Evolutionary conservation across 805 yeast species (phyloP), one percentile per base, ranked within the genome.

Genomic region (Metschnikowia lochheadii): DNA sequence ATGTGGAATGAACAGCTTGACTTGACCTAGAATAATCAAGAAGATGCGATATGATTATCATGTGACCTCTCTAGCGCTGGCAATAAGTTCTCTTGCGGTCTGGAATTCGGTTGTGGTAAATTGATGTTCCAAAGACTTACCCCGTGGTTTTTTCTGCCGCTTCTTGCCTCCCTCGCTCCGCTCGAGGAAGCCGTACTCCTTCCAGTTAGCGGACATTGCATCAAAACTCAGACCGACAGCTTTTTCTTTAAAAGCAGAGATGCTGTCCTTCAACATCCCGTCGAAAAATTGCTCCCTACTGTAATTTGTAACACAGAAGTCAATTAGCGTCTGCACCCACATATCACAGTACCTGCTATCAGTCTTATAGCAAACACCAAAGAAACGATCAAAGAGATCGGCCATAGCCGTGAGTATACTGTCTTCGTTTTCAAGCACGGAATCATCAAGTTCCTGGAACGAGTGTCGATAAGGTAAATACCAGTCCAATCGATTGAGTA

Each of bases 1-100:
- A 40, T 57, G 6, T 57, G 60, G 60, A 52, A 50, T 32, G 59
- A 55, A 20, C 45, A 39, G n/a, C 40, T 42, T 17, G 40, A 44
- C 10, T 44, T 35, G 15, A 35, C n/a, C 6, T 34, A 37, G 10
- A 17, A 11, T 5, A 8, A 4, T 20, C 11, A 18, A 6, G 31
- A 39, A 6, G 4, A 32, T 14, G 29, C 36, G 14, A 18, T 14
- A 14, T 15, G 36, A 40, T n/a, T 15, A 23, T 20, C 45, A 20
- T 42, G 21, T 32, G 18, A 10, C 6, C 4, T 42, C 21, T 15
- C 34, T 26, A 5, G 33, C 14, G 34, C 21, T 40, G 21, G 43
- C 5, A 5, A 40, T 26, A 4, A 40, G 43, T 5, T 40, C 43
- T 21, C 13, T 32, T 13, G 13, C 43, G 10, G 21, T n/a, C 18